phyloP scores from a whole-genome alignment of 2,329 filamentous ascomycete species.

The Fusarium falciforme region DNA sequence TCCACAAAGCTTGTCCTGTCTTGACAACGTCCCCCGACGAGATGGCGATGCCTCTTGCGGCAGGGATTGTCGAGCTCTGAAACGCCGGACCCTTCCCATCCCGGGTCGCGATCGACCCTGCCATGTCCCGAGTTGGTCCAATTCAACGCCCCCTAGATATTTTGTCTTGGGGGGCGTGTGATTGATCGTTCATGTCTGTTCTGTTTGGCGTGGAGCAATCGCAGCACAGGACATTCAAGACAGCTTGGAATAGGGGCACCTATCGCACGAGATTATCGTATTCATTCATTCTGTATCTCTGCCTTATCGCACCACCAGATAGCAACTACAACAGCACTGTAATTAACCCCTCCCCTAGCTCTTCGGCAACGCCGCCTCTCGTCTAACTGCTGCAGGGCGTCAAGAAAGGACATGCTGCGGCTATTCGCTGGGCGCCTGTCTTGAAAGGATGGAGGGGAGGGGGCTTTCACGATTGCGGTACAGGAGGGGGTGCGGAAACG shows the following conservation, averaged over 20 bases:
- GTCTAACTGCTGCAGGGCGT: background rate
- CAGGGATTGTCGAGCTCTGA: conserved; percentile 49
- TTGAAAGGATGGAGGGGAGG: background rate
- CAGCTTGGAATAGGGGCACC: background rate
- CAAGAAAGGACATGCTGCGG: conserved; percentile 13
- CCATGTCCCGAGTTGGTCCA: background rate
- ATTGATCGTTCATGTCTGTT: background rate
- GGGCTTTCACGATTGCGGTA: background rate
- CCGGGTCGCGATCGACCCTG: conserved; percentile 40
- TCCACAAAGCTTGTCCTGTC: conserved; percentile 54
- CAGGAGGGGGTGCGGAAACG: conserved; percentile 18
- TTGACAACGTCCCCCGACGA: conserved; percentile 47
- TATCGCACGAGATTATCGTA: background rate
- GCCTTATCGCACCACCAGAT: background rate
- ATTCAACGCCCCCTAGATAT: conserved; percentile 5
- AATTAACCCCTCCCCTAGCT: background rate
- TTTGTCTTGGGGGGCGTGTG: background rate
- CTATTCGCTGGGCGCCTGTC: conserved; percentile 15
- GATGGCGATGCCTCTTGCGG: conserved; percentile 41
- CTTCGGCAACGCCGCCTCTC: conserved; percentile 20
- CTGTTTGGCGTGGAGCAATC: too few species aligned
- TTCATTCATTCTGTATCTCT: background rate
- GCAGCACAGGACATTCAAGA: background rate
- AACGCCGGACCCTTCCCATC: conserved; percentile 47
- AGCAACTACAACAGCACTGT: background rate